phyloP scores from a whole-genome alignment of 495 filamentous ascomycete genomes.

The Entonaema liquescens region DNA sequence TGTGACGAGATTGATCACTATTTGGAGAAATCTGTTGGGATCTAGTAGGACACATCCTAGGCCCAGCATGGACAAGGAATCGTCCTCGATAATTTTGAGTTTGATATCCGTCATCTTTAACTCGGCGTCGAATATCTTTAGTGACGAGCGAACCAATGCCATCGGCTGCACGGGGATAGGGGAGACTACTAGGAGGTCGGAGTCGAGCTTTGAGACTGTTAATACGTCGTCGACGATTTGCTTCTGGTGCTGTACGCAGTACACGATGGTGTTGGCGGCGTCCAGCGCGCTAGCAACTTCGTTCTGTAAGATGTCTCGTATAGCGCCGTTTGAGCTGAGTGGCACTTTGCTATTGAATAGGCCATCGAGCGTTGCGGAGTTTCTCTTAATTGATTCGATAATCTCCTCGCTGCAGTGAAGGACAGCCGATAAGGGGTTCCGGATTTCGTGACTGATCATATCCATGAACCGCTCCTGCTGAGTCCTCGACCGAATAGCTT shows the following conservation, averaged over 20 bases:
- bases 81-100: conserved; percentile 67
- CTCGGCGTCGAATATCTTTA: conserved; percentile 79
- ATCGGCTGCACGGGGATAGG: conserved; percentile 72
- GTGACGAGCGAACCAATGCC: conserved; percentile 64
- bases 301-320: conserved; percentile 26
- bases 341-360: background rate
- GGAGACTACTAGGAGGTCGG: conserved; percentile 71
- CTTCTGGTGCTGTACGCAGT: conserved; percentile 81
- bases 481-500: conserved; percentile 58
- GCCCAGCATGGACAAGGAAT: conserved; percentile 61
- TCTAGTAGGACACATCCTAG: conserved; percentile 76
- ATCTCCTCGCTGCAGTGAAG: conserved; percentile 77
- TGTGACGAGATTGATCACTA: conserved; percentile 74
- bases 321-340: background rate
- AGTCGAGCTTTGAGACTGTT: conserved; percentile 81
- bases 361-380: conserved; percentile 15
- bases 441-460: conserved; percentile 79
- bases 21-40: conserved; percentile 74
- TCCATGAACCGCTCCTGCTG: conserved; percentile 78
- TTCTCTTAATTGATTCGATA: conserved; percentile 57
- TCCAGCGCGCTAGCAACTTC: conserved; percentile 66
- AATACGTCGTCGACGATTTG: conserved; percentile 83
- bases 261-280: conserved; percentile 76
- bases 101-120: conserved; percentile 71
- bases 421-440: conserved; percentile 76